Evolutionary conservation across 805 yeast species (phyloP).

Genomic region (Myxozyma vanderwaltii): DNA sequence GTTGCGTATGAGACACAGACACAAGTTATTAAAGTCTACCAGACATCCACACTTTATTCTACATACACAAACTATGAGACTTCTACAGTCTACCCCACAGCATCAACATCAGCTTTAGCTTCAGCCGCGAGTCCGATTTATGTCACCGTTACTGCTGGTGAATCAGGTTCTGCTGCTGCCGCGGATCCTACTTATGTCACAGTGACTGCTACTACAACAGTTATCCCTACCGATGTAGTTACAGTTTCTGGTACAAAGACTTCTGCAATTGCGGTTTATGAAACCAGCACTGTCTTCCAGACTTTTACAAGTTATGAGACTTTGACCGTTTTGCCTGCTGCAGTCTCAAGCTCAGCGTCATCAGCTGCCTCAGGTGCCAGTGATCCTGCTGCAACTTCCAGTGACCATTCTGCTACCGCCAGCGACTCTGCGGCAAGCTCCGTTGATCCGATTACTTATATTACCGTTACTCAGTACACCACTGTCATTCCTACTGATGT

Average conservation of each 20-base stretch:
- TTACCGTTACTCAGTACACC: slow-evolving; percentile 9
- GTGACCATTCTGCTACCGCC: neutral
- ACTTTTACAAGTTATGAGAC: neutral
- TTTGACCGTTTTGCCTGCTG: neutral
- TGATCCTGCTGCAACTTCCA: neutral
- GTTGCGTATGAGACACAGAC: slow-evolving; percentile 1
- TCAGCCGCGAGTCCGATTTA: neutral
- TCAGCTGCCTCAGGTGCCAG: neutral
- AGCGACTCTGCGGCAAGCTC: neutral
- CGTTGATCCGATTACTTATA: slow-evolving; percentile 7
- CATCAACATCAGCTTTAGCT: no score
- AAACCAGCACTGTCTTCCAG: slow-evolving; percentile 1
- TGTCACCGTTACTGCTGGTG: slow-evolving; percentile 10
- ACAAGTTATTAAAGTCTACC: neutral
- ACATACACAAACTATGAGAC: neutral
- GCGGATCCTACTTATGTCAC: slow-evolving; percentile 4
- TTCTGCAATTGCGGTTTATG: slow-evolving; percentile 2
- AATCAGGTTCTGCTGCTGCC: neutral
- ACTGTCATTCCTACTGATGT: slow-evolving; percentile 14
- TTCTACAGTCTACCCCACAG: neutral
- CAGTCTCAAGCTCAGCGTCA: neutral
- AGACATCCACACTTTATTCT: neutral
- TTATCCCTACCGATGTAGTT: slow-evolving; percentile 5
- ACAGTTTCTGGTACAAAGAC: slow-evolving; percentile 1
- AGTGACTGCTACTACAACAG: slow-evolving; percentile 7